A percentile compares a stretch with the other conserved stretches of the same genome.
Evolutionary conservation across 805 yeast genomes (phyloP).

Genomic region (Clavispora phyllophila): DNA sequence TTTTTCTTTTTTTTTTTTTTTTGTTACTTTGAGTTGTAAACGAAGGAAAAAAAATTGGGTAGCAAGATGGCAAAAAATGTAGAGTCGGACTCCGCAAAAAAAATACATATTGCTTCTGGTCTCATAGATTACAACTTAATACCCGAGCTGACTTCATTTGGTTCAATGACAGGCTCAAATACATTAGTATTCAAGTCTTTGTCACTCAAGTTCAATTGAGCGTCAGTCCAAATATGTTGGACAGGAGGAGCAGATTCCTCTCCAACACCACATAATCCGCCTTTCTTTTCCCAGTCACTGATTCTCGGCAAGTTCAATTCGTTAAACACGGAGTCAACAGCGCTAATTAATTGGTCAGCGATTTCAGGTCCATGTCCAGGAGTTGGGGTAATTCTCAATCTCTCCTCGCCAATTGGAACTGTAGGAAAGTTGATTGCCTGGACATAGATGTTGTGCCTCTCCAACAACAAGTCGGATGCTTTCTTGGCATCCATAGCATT

Average conservation of each 20-base stretch:
- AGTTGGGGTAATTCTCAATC: conserved; percentile 97
- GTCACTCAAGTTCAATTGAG: conserved; percentile 62
- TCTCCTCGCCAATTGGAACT: conserved; percentile 91
- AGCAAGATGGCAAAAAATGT: neutral
- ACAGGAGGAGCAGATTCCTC: conserved; percentile 40
- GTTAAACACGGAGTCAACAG: conserved; percentile 76
- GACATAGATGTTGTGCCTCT: conserved; percentile 83
- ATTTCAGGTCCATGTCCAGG: conserved; percentile 87
- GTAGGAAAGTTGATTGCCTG: conserved; percentile 99
- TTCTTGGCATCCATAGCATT: conserved; percentile 87
- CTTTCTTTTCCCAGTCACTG: conserved; percentile 68
- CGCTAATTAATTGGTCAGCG: conserved; percentile 68
- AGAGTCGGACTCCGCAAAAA: neutral
- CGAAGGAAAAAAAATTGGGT: neutral
- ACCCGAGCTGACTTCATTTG: conserved; percentile 72
- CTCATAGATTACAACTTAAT: conserved; percentile 17
- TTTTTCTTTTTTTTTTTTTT: neutral
- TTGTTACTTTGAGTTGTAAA: neutral
- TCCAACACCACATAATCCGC: conserved; percentile 94
- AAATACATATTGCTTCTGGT: neutral
- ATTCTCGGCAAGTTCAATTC: conserved; percentile 72
- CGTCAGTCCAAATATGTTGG: conserved; percentile 83
- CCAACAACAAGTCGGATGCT: conserved; percentile 85
- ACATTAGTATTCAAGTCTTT: conserved; percentile 64
- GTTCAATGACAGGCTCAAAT: conserved; percentile 53